Percentiles rank a stretch among this genome's conserved stretches.
Evolutionary conservation across 371 early-diverging fungal species (phyloP).

Genomic region (Rhizoclosmatium hyalinum): DNA sequence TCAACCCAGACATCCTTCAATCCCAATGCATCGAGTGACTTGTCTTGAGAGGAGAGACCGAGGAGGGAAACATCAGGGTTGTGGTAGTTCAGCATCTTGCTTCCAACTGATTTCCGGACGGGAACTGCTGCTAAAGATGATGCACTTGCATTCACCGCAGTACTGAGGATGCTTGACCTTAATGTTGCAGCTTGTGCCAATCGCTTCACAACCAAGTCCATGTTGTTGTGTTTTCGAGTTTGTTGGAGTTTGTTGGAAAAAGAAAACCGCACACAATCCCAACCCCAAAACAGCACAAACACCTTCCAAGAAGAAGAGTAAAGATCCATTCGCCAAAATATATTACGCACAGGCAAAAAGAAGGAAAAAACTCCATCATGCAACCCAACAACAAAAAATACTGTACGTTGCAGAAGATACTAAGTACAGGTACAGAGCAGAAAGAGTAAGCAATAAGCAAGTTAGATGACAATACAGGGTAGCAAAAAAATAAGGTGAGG

Average conservation of each 20-base stretch:
- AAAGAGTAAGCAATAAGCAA: not conserved
- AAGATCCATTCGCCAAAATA: not conserved
- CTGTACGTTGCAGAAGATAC: too few species aligned
- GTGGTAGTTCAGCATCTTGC: conserved; percentile 40
- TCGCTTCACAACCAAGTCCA: not conserved
- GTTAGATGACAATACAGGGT: not conserved
- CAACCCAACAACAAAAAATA: too few species aligned
- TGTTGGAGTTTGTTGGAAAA: not conserved
- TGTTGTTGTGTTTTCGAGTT: conserved; percentile 13
- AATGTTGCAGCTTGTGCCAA: not conserved
- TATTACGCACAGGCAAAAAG: not conserved
- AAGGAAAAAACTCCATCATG: not conserved
- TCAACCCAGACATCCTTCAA: conserved; percentile 41
- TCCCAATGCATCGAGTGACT: conserved; percentile 24
- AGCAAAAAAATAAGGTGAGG: not conserved
- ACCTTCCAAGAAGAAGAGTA: not conserved
- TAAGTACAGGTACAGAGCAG: too few species aligned
- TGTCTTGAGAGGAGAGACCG: conserved; percentile 40
- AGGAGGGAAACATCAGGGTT: conserved; percentile 41
- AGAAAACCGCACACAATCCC: not conserved
- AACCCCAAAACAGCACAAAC: not conserved
- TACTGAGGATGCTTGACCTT: conserved; percentile 7
- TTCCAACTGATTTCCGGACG: conserved; percentile 1
- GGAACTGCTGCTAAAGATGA: not conserved
- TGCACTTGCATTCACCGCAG: not conserved